These are phyloP conservation scores for Stachybotrys elegans DNA, from an alignment of 2,329 filamentous ascomycete genomes.

Conservation along the genomic window DNA sequence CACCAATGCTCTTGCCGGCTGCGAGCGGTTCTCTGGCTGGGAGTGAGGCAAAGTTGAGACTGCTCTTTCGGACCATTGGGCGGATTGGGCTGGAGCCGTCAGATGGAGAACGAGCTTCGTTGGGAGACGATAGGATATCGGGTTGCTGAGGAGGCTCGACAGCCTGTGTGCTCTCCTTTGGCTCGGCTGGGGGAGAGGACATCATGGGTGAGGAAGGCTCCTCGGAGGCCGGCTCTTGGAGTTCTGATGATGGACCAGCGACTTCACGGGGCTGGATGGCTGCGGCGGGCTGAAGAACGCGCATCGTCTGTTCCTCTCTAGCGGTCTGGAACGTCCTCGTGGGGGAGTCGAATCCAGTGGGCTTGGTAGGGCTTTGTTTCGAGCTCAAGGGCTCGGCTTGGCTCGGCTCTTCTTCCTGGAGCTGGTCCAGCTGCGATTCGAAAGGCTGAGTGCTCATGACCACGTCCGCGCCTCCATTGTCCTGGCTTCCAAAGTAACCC, in stretches of 20 bases:
- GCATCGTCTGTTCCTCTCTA: constrained; percentile 37
- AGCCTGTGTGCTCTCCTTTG: too few relatives aligned
- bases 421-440: background rate
- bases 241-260: background rate
- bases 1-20: constrained; percentile 76
- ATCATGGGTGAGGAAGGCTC: background rate
- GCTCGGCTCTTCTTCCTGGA: constrained; percentile 12
- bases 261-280: too few relatives aligned
- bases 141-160: too few relatives aligned
- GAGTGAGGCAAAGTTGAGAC: constrained; percentile 87
- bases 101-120: constrained; percentile 56
- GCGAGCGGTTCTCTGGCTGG: constrained; percentile 85
- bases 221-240: background rate
- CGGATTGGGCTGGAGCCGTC: constrained; percentile 70
- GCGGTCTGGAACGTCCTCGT: constrained; percentile 37
- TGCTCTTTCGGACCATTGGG: constrained; percentile 83
- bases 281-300: constrained; percentile 3
- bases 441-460: background rate
- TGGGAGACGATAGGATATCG: constrained; percentile 16
- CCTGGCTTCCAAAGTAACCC: constrained; percentile 66
- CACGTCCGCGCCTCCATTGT: constrained; percentile 20
- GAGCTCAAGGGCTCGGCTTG: too few relatives aligned
- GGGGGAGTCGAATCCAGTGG: constrained; percentile 23
- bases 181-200: background rate
- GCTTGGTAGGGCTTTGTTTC: constrained; percentile 18